Evolutionary conservation across 306 rosid genomes (phyloP).

Genomic region (Rubus idaeus): DNA sequence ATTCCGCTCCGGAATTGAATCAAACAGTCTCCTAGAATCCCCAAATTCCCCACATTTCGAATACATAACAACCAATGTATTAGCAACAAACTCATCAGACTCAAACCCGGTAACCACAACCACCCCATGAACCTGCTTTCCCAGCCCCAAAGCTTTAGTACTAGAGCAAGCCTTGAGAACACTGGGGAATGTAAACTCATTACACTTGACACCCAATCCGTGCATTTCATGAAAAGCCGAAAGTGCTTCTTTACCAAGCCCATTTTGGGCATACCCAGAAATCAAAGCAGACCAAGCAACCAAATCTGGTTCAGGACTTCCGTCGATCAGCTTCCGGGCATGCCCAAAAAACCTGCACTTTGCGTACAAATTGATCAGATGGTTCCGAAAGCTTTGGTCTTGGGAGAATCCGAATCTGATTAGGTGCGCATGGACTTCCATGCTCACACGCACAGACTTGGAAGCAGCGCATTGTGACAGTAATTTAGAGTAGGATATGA

Average conservation of each 20-base stretch:
- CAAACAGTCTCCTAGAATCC: slow-evolving; percentile 63
- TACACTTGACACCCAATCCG: slow-evolving; percentile 53
- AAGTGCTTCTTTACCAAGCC: slow-evolving; percentile 57
- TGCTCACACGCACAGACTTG: slow-evolving; percentile 49
- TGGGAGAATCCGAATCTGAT: slow-evolving; percentile 56
- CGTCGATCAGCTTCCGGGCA: slow-evolving; percentile 63
- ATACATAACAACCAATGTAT: slow-evolving; percentile 83
- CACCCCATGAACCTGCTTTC: slow-evolving; percentile 64
- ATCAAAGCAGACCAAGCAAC: slow-evolving; percentile 84
- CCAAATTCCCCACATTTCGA: slow-evolving; percentile 65
- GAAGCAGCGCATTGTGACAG: slow-evolving; percentile 57
- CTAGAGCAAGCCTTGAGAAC: slow-evolving; percentile 77
- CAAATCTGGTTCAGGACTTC: slow-evolving; percentile 55
- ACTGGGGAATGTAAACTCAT: slow-evolving; percentile 70
- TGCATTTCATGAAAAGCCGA: slow-evolving; percentile 59
- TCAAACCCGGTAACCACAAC: slow-evolving; percentile 66
- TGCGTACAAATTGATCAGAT: slow-evolving; percentile 47
- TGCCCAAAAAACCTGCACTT: slow-evolving; percentile 46
- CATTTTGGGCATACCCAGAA: slow-evolving; percentile 74
- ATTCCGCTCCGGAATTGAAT: slow-evolving; percentile 42
- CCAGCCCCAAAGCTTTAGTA: slow-evolving; percentile 49
- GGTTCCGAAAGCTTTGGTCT: slow-evolving; percentile 43
- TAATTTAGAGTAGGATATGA: slow-evolving; percentile 42
- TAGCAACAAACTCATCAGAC: slow-evolving; percentile 69
- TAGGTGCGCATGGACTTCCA: slow-evolving; percentile 66